Percentiles rank a stretch among this genome's conserved stretches.
Evolutionary conservation across 805 yeast genomes (phyloP).

Genomic region (Candida oleophila): DNA sequence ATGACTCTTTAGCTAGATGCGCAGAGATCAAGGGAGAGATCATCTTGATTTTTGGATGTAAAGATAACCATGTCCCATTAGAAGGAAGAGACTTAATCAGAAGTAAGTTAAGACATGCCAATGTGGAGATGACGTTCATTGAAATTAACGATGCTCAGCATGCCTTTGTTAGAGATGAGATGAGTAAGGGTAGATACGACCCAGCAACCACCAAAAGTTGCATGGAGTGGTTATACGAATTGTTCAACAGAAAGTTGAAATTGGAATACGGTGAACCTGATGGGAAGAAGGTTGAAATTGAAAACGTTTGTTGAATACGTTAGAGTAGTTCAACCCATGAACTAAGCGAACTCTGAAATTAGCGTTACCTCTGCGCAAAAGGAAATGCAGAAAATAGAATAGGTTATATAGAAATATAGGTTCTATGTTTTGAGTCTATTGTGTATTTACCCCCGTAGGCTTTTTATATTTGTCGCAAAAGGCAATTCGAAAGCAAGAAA

Average conservation of each 20-base stretch:
- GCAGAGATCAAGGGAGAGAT: conserved; percentile 59
- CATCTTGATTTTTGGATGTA: conserved; percentile 71
- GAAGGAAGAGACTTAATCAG: conserved; percentile 75
- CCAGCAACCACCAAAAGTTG: conserved; percentile 72
- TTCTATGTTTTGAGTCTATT: background rate
- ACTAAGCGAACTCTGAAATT: too few species aligned
- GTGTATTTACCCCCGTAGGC: too few species aligned
- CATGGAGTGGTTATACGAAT: conserved; percentile 64
- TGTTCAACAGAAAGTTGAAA: conserved; percentile 67
- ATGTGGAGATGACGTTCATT: conserved; percentile 65
- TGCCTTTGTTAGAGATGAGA: conserved; percentile 78
- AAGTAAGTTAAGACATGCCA: conserved; percentile 52
- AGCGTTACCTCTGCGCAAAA: too few species aligned
- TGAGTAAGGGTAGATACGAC: conserved; percentile 78
- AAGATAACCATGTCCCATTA: conserved; percentile 78
- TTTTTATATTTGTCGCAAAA: too few species aligned
- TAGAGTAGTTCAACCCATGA: background rate
- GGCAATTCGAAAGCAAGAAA: too few species aligned
- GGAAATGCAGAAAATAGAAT: too few species aligned
- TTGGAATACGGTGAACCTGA: conserved; percentile 66
- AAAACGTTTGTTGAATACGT: conserved; percentile 56
- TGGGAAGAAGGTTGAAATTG: conserved; percentile 48
- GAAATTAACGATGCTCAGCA: conserved; percentile 81
- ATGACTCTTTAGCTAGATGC: conserved; percentile 61
- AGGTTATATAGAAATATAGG: background rate